A percentile compares a stretch with the other conserved stretches of the same genome.
phyloP scores from a whole-genome alignment of 139 green algal species.

The Astrephomene gubernaculifera region DNA sequence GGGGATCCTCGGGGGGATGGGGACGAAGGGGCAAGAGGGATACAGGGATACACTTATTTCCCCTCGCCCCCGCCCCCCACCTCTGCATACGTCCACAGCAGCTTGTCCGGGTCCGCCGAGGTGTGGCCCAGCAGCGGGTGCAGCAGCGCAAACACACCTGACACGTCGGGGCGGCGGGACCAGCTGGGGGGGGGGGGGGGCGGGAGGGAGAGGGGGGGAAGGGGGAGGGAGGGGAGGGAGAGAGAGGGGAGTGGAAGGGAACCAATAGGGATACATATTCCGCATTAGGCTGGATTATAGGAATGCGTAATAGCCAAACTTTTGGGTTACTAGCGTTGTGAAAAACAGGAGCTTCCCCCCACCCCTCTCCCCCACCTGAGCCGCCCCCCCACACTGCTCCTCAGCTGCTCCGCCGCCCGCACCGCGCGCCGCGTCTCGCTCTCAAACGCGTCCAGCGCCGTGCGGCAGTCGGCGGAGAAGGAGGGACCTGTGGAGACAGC shows the following conservation, averaged over 20 bases:
- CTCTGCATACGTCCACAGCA: constrained; percentile 58
- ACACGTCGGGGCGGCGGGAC: constrained; percentile 58
- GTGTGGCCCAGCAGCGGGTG: constrained; percentile 33
- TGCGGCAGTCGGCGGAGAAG: constrained; percentile 47
- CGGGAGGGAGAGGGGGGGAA: not conserved
- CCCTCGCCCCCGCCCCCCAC: not conserved
- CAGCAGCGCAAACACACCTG: constrained; percentile 44
- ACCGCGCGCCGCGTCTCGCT: constrained; percentile 17
- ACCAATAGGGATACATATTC: not conserved
- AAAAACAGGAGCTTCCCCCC: too few relatives aligned
- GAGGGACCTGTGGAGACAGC: not conserved
- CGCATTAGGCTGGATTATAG: too few relatives aligned
- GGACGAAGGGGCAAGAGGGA: too few relatives aligned
- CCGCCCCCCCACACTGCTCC: not conserved
- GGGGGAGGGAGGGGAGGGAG: not conserved
- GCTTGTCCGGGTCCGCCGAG: constrained; percentile 27
- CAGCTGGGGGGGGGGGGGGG: constrained; percentile 38
- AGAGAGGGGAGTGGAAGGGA: not conserved
- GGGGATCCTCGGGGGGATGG: too few relatives aligned
- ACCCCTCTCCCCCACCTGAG: not conserved
- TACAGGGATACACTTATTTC: too few relatives aligned
- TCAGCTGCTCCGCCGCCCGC: constrained; percentile 33
- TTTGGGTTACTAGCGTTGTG: too few relatives aligned
- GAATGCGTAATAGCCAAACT: too few relatives aligned
- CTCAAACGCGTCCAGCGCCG: constrained; percentile 46